Evolutionary conservation across 441 rosid genomes (phyloP).

Genomic region (Daphne laureola): DNA sequence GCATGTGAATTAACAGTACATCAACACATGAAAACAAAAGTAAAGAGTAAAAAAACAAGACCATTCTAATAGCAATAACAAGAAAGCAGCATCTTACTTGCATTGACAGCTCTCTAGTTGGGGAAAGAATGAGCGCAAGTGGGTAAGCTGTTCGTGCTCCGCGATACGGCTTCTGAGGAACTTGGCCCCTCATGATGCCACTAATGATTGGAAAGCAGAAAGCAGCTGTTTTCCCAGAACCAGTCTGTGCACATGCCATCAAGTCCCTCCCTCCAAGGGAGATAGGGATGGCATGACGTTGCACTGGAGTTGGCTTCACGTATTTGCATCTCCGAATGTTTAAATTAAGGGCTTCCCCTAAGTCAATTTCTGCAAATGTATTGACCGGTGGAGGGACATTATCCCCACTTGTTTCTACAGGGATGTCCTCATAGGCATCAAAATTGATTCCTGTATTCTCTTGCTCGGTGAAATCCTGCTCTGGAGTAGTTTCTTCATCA

Average conservation of each 20-base stretch:
- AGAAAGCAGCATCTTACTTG: slow-evolving; percentile 17
- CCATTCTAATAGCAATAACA: neutral
- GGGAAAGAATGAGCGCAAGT: slow-evolving; percentile 32
- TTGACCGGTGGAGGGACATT: slow-evolving; percentile 31
- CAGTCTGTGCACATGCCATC: slow-evolving; percentile 35
- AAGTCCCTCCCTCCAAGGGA: slow-evolving; percentile 27
- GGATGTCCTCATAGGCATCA: slow-evolving; percentile 33
- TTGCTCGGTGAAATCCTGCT: slow-evolving; percentile 27
- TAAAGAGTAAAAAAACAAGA: slow-evolving; percentile 1
- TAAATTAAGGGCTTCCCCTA: slow-evolving; percentile 26
- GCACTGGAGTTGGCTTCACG: slow-evolving; percentile 32
- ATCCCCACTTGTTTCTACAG: slow-evolving; percentile 32
- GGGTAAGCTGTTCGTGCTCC: slow-evolving; percentile 26
- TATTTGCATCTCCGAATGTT: slow-evolving; percentile 31
- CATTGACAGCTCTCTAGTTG: slow-evolving; percentile 30
- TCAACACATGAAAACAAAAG: slow-evolving; percentile 3
- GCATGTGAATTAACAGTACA: slow-evolving; percentile 12
- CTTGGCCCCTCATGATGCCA: slow-evolving; percentile 27
- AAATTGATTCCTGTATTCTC: slow-evolving; percentile 24
- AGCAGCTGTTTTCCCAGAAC: slow-evolving; percentile 32
- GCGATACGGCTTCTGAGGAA: slow-evolving; percentile 24
- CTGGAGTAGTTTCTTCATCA: slow-evolving; percentile 13
- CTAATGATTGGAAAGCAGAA: slow-evolving; percentile 31
- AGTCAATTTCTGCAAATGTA: slow-evolving; percentile 27
- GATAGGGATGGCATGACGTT: slow-evolving; percentile 27